Evolutionary conservation across 345 rosid species (phyloP), one percentile per base, ranked within the genome.

Genomic region (Cardiospermum halicacabum): DNA sequence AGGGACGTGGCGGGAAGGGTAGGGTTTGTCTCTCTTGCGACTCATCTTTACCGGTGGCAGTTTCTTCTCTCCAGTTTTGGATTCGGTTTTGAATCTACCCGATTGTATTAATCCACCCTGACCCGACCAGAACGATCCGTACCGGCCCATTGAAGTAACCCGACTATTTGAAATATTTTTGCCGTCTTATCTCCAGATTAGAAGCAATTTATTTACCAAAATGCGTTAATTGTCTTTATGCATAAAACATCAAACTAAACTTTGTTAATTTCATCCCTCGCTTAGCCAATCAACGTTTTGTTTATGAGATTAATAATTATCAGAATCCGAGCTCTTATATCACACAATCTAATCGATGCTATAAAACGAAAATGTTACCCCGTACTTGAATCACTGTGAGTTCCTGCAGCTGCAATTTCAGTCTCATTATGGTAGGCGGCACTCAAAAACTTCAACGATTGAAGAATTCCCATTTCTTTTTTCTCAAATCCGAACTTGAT

Each of bases 21-120:
- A 78, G 79, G 84, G 74, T 60, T 65, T 82, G 56, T 82, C 82
- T 69, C 92, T 77, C 75, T 84, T 86, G 74, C 87, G 86, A 50
- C 75, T 75, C 90, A 78, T 81, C 5, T 16, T 32, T n/a, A n/a
- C 40, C 5, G n/a, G 3, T 42, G 5, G 18, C 13, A 43, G 48
- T 13, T 40, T 40, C 48, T 42, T 42, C 18, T 45, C 22, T 47
- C 22, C 0, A 5, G 51, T 47, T 19, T 18, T 47, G 24, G 51
- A 2, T 47, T 47, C 3, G 24, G 22, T 47, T 47, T 47, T 11
- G 51, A 47, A 7, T 16, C 19, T 9, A 7, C 19, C 9, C 24
- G 19, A 13, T 8, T 51, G 9, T 34, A 34, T 34, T 11, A 34
- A 34, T 11, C 3, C 39, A 34, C 9, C 7, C 39, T 34, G 37